Conservation (phyloP, 2,329 filamentous ascomycete genomes). For the Ceratocystis huliohia region DNA sequence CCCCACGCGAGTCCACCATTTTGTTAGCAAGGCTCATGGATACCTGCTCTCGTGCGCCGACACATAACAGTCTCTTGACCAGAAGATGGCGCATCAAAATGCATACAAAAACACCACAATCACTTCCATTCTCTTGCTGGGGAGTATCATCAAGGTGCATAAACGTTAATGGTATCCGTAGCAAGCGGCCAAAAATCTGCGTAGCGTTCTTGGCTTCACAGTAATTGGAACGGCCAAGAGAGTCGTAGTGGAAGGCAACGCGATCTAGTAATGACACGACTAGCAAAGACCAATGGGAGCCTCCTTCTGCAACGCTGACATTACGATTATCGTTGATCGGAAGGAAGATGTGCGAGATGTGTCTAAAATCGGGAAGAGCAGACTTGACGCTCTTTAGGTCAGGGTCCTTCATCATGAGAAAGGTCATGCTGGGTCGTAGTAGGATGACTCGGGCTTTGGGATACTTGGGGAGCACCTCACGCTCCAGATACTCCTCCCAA, state of each 20-base stretch:
- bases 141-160: conserved; percentile 74
- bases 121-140: conserved; percentile 81
- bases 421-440: conserved; percentile 83
- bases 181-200: conserved; percentile 53
- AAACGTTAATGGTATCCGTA: conserved; percentile 57
- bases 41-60: conserved; percentile 71
- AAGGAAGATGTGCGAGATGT: conserved; percentile 84
- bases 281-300: conserved; percentile 87
- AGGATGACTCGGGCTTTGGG: conserved; percentile 78
- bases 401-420: conserved; percentile 68
- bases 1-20: conserved; percentile 65
- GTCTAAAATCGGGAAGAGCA: conserved; percentile 67
- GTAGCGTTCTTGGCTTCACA: conserved; percentile 58
- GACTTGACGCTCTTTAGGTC: conserved; percentile 44
- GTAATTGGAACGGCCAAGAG: conserved; percentile 61
- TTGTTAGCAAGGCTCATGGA: conserved; percentile 87
- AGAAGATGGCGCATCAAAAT: conserved; percentile 90
- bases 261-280: conserved; percentile 80
- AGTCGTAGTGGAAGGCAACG: conserved; percentile 95
- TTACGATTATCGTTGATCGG: conserved; percentile 84
- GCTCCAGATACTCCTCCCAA: conserved; percentile 96
- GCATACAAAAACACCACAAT: conserved; percentile 94
- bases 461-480: conserved; percentile 67
- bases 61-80: conserved; percentile 65
- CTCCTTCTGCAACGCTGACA: conserved; percentile 66